Base-by-base conservation (phyloP, 805 yeast species). In the Lipomyces chichibuensis region DNA sequence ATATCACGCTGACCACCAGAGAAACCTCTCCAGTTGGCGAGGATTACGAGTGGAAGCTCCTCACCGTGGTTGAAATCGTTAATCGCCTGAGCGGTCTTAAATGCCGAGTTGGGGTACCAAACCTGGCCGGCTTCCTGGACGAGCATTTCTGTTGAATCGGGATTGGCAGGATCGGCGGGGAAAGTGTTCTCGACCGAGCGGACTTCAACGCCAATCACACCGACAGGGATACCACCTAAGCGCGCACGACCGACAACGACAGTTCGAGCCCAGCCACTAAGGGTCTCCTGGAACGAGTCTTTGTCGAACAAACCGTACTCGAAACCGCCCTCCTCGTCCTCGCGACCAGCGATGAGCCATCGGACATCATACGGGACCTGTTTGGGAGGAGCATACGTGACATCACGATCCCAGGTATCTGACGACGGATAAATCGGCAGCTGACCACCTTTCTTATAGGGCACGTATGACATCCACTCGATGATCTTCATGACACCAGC, bases 11-110 rank as follows among this genome's bases (percentile, higher is more conserved):
- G 99, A 79, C 99, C 99, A 84, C 99, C 99, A 73, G 98, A 92
- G 88, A 95, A 95, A 76, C 99, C 99, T 88, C 99, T 91, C 99
- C 99, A 95, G 86, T 95, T 95, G 67, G 99, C 99, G 74, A 95
- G 83, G 73, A 95, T 92, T 96, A 95, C 91, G 80, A 95, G 84
- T 71, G 99, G 99, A 77, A 95, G 85, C 80, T 93, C 94, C 81
- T 95, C 99, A 84, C 99, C 99, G 77, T 92, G 83, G 84, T 95
- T 95, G 87, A 95, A 95, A 78, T 95, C 99, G 72, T 89, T 89
- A 75, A 95, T 94, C 27, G 99, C 98, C 83, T 95, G 99, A 2
- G 99, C 97, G 57, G 99, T 95, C 87, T 95, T 95, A 86, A 90
- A 95, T 23, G 99, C 99, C 69, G 97, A 90, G 83, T 95, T 95